Percentiles rank a stretch among this genome's conserved stretches.
Evolutionary conservation across 2,329 filamentous ascomycete genomes (phyloP).

Genomic region (Neurospora crassa): DNA sequence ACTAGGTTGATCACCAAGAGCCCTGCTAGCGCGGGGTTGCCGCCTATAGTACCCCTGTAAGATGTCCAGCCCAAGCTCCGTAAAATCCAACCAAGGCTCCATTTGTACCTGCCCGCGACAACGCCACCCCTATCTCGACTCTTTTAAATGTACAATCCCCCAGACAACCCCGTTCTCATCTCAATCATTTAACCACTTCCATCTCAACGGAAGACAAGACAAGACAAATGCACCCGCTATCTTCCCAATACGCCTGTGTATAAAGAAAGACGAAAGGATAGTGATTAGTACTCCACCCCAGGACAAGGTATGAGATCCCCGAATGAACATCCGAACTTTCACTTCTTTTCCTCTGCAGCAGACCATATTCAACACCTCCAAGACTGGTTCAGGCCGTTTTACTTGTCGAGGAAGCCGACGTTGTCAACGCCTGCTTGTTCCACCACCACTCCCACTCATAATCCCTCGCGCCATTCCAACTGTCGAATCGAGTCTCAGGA

Average conservation of each 20-base stretch:
- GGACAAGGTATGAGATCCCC: background rate
- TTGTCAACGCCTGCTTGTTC: conserved; percentile 7
- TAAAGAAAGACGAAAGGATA: background rate
- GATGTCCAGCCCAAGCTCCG: background rate
- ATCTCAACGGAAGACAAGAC: background rate
- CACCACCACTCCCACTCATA: conserved; percentile 19
- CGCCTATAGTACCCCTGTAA: background rate
- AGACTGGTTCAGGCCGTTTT: background rate
- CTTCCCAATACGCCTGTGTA: background rate
- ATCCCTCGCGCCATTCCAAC: conserved; percentile 12
- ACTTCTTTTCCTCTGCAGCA: background rate
- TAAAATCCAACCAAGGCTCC: background rate
- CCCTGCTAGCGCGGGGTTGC: background rate
- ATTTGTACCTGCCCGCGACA: background rate
- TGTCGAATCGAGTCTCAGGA: conserved; percentile 8
- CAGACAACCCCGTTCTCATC: background rate
- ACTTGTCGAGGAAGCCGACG: conserved; percentile 2
- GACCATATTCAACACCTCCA: background rate
- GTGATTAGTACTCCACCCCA: background rate
- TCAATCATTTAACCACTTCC: background rate
- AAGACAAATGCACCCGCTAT: background rate
- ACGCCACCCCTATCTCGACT: background rate
- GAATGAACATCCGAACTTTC: background rate
- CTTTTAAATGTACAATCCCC: background rate
- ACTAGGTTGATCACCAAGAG: background rate